Percentiles rank a stretch among this genome's conserved stretches.
Evolutionary conservation across 164 flowering plant genomes (phyloP).

Genomic region (Aristolochia contorta): DNA sequence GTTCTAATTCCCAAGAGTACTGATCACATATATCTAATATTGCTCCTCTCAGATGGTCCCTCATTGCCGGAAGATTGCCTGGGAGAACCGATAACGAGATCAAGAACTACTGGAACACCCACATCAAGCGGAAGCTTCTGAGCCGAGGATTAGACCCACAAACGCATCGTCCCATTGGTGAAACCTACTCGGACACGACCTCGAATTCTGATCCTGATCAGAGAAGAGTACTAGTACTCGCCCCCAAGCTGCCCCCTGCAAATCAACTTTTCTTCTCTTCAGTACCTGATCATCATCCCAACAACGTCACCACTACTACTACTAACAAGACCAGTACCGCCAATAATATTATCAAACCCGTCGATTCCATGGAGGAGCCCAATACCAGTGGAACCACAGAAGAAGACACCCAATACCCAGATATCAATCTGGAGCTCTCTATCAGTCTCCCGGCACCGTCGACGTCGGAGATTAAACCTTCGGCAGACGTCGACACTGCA

Average conservation of each 20-base stretch:
- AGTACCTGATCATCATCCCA: neutral
- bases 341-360: too few relatives aligned
- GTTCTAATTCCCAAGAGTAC: too few relatives aligned
- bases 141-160: conserved; percentile 42
- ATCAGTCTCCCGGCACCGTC: conserved; percentile 21
- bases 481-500: neutral
- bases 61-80: conserved; percentile 48
- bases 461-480: conserved; percentile 1
- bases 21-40: too few relatives aligned
- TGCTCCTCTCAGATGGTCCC: conserved; percentile 46
- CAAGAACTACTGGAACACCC: conserved; percentile 59
- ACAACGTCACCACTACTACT: neutral
- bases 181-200: conserved; percentile 1
- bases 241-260: too few relatives aligned
- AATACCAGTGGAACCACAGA: conserved; percentile 15
- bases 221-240: too few relatives aligned
- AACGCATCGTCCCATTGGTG: conserved; percentile 24
- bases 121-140: conserved; percentile 41
- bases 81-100: conserved; percentile 60
- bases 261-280: neutral
- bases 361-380: conserved; percentile 12
- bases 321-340: neutral
- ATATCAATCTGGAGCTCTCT: conserved; percentile 20
- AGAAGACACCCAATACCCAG: conserved; percentile 6
- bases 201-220: too few relatives aligned